These are phyloP conservation scores for Vitellaria paradoxa DNA, from an alignment of 179 eudicot genomes.

Conservation along the genomic window DNA sequence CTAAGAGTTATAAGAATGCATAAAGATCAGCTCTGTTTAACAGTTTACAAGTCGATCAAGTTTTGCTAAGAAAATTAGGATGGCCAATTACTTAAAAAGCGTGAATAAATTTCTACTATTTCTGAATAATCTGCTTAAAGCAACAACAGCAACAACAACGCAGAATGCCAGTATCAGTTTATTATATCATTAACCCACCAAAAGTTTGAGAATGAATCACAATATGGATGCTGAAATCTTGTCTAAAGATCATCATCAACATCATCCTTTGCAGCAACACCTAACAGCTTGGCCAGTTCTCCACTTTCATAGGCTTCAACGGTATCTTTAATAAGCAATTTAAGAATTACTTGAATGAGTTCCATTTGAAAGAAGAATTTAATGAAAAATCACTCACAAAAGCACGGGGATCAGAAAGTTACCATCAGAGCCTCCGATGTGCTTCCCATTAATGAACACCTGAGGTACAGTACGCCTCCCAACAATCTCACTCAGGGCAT, in stretches of 20 bases:
- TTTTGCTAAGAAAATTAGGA: background rate
- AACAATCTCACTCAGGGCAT: constrained; percentile 63
- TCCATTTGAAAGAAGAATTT: background rate
- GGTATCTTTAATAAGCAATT: constrained; percentile 51
- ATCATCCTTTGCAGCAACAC: constrained; percentile 36
- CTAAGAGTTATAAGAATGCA: background rate
- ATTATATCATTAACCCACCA: background rate
- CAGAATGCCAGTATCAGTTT: background rate
- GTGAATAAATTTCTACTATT: too few species aligned
- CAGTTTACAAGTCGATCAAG: background rate
- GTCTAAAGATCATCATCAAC: constrained; percentile 45
- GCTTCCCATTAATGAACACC: constrained; percentile 90
- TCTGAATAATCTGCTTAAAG: background rate
- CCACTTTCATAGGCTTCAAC: constrained; percentile 80
- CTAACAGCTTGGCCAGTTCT: constrained; percentile 75
- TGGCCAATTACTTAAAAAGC: background rate
- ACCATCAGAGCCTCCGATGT: constrained; percentile 99
- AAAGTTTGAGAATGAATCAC: background rate
- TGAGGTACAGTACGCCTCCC: constrained; percentile 96
- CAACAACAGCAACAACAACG: background rate
- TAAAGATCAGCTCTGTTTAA: background rate
- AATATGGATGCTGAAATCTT: background rate
- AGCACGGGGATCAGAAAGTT: constrained; percentile 15
- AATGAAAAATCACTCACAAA: background rate
- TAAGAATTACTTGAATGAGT: background rate